phyloP scores from a whole-genome alignment of 305 asterid genomes.

The Fraxinus platypoda region DNA sequence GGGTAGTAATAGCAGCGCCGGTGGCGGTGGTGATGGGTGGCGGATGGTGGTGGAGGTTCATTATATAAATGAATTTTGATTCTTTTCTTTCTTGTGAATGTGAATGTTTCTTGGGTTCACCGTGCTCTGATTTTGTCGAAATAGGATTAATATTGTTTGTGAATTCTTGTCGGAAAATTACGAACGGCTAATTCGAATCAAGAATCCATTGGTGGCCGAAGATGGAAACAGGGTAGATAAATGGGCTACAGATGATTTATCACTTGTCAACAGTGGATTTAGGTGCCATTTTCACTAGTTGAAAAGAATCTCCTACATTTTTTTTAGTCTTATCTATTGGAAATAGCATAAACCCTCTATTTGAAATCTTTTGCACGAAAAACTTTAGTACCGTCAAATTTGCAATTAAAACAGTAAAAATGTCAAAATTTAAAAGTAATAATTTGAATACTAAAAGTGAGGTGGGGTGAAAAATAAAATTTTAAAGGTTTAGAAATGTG shows the following conservation, averaged over 20 bases:
- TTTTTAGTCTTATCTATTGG: neutral
- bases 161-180: neutral
- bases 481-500: no score
- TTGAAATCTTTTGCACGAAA: no score
- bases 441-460: no score
- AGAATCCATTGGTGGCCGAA: neutral
- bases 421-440: no score
- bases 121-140: neutral
- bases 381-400: no score
- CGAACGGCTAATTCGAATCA: neutral
- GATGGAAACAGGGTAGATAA: neutral
- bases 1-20: constrained; percentile 36
- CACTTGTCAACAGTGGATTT: neutral
- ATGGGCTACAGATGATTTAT: neutral
- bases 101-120: neutral
- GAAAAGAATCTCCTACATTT: neutral
- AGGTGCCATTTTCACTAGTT: neutral
- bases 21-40: constrained; percentile 27
- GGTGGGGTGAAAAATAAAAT: no score
- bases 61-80: constrained; percentile 4
- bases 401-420: no score
- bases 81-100: neutral
- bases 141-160: neutral
- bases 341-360: no score
- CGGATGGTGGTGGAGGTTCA: constrained; percentile 39